Evolutionary conservation across 768 basidiomycete species (phyloP).

Genomic region (Pholiota microspora): DNA sequence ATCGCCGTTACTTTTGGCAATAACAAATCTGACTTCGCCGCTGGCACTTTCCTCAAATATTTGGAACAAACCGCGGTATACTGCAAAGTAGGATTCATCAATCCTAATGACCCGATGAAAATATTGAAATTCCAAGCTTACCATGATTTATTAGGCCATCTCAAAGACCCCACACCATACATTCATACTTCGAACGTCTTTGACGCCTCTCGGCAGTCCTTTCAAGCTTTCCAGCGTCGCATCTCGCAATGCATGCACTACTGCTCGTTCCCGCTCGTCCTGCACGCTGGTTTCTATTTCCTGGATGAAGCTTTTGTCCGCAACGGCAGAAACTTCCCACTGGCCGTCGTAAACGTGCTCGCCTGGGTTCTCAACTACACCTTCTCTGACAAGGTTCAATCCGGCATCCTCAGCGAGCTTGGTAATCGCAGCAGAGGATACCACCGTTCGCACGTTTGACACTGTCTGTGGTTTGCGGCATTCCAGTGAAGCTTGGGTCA

Average conservation of each 20-base stretch:
- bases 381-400: constrained; percentile 5
- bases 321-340: constrained; percentile 11
- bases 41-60: too few relatives aligned
- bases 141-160: neutral
- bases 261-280: constrained; percentile 11
- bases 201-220: constrained; percentile 1
- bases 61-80: too few relatives aligned
- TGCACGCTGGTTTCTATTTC: constrained; percentile 7
- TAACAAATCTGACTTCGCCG: too few relatives aligned
- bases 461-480: constrained; percentile 5
- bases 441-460: constrained; percentile 12
- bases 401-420: constrained; percentile 4
- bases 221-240: constrained; percentile 8
- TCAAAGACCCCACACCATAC: constrained; percentile 11
- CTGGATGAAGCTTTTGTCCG: neutral
- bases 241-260: constrained; percentile 9
- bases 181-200: constrained; percentile 10
- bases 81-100: too few relatives aligned
- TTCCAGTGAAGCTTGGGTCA: constrained; percentile 11
- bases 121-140: too few relatives aligned
- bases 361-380: neutral
- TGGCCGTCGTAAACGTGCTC: constrained; percentile 9
- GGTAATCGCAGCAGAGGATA: constrained; percentile 8
- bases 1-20: too few relatives aligned
- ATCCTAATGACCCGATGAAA: too few relatives aligned